phyloP scores from a whole-genome alignment of 129 eudicot species.

The Solidago caesia region DNA sequence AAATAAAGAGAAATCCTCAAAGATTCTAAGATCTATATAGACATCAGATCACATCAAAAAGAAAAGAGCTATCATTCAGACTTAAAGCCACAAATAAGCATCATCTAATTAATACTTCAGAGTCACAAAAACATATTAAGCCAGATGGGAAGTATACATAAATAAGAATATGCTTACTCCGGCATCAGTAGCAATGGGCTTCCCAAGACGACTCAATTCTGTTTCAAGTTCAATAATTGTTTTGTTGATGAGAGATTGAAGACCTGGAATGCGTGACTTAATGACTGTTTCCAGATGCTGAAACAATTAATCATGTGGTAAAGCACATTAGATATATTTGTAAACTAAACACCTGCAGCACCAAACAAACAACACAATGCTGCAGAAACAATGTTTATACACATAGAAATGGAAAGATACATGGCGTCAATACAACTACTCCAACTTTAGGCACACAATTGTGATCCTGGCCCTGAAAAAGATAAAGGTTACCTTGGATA shows the following conservation, averaged over 20 bases:
- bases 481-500: slow-evolving; percentile 60
- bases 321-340: slow-evolving; percentile 2
- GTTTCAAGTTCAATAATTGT: slow-evolving; percentile 85
- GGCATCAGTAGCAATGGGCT: slow-evolving; percentile 91
- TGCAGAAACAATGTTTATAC: background rate
- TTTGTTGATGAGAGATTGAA: slow-evolving; percentile 93
- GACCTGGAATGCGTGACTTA: slow-evolving; percentile 94
- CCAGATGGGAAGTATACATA: background rate
- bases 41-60: too few relatives aligned
- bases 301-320: slow-evolving; percentile 18
- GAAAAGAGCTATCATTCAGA: too few relatives aligned
- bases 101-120: background rate
- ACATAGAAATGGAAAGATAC: background rate
- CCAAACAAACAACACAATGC: background rate
- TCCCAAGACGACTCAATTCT: slow-evolving; percentile 93
- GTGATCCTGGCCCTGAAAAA: background rate
- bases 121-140: slow-evolving; percentile 9
- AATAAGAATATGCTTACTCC: slow-evolving; percentile 58
- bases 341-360: background rate
- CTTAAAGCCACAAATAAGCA: background rate
- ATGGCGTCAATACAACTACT: background rate
- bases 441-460: background rate
- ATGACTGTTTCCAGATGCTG: slow-evolving; percentile 95
- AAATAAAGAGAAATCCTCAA: background rate
- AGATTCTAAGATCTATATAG: too few relatives aligned